Conservation (phyloP, 2,329 filamentous ascomycete species). For the Xylaria sp. region DNA sequence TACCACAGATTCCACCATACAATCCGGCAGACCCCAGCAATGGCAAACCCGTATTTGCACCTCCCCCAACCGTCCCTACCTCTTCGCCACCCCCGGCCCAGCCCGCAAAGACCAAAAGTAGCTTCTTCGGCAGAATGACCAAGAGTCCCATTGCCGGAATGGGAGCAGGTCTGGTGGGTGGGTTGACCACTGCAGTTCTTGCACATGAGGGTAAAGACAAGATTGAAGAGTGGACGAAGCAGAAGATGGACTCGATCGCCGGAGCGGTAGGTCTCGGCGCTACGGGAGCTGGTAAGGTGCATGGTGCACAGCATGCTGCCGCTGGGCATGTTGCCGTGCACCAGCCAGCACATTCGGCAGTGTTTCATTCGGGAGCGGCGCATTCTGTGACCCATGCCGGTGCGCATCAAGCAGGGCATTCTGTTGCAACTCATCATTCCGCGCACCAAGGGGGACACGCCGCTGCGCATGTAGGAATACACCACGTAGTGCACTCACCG, state of each 20-base stretch:
- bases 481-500: slow-evolving; percentile 1
- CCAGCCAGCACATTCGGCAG: slow-evolving; percentile 11
- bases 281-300: slow-evolving; percentile 10
- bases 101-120: slow-evolving; percentile 24
- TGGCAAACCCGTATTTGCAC: slow-evolving; percentile 24
- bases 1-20: slow-evolving; percentile 26
- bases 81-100: slow-evolving; percentile 1
- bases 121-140: slow-evolving; percentile 35
- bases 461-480: background rate
- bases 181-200: slow-evolving; percentile 24
- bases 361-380: background rate
- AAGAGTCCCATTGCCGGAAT: slow-evolving; percentile 25
- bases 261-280: slow-evolving; percentile 19
- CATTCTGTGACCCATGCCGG: slow-evolving; percentile 17
- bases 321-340: slow-evolving; percentile 15
- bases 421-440: slow-evolving; percentile 10
- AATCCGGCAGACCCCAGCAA: slow-evolving; percentile 26
- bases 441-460: background rate
- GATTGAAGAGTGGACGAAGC: slow-evolving; percentile 36
- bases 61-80: slow-evolving; percentile 21
- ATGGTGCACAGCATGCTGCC: slow-evolving; percentile 12
- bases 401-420: slow-evolving; percentile 13
- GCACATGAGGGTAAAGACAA: slow-evolving; percentile 35
- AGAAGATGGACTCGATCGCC: slow-evolving; percentile 34
- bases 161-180: slow-evolving; percentile 28